Percentiles rank a stretch among this genome's conserved stretches.
Conservation (phyloP, 2,329 filamentous ascomycete species). For the Akanthomyces dipterigenus region DNA sequence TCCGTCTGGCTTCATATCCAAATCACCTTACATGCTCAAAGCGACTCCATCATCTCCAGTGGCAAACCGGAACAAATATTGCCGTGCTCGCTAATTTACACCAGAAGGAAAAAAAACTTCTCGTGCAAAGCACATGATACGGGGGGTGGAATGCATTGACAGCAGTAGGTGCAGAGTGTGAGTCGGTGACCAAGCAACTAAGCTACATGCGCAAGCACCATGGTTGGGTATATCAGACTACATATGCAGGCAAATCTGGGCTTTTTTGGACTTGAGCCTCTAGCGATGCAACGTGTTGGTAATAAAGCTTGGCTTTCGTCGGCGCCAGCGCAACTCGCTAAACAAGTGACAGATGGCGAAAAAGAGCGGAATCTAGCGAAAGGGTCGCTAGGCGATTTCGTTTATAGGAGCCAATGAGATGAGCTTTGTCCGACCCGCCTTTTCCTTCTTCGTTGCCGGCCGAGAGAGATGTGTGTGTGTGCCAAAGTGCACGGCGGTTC, state of each 20-base stretch:
- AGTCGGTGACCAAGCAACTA: background rate
- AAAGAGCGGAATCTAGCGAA: background rate
- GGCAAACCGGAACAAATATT: background rate
- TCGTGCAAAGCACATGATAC: no score
- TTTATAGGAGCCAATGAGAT: background rate
- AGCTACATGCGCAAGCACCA: background rate
- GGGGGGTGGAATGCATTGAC: no score
- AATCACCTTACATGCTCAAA: background rate
- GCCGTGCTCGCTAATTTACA: background rate
- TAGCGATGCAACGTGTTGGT: background rate
- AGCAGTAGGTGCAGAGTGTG: no score
- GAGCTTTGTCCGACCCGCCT: no score
- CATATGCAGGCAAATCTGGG: background rate
- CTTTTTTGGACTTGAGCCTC: background rate
- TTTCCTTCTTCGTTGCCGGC: background rate
- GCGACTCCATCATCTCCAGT: background rate
- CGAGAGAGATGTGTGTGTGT: background rate
- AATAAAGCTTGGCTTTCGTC: no score
- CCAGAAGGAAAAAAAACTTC: no score
- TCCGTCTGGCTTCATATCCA: background rate
- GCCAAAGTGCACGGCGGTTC: background rate
- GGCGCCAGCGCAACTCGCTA: background rate
- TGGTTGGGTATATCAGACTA: background rate
- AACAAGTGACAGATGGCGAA: background rate
- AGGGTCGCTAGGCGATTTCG: background rate